Percentiles rank a stretch among this genome's conserved stretches.
phyloP scores from a whole-genome alignment of 768 basidiomycete species.

The Albatrellus ellisii region DNA sequence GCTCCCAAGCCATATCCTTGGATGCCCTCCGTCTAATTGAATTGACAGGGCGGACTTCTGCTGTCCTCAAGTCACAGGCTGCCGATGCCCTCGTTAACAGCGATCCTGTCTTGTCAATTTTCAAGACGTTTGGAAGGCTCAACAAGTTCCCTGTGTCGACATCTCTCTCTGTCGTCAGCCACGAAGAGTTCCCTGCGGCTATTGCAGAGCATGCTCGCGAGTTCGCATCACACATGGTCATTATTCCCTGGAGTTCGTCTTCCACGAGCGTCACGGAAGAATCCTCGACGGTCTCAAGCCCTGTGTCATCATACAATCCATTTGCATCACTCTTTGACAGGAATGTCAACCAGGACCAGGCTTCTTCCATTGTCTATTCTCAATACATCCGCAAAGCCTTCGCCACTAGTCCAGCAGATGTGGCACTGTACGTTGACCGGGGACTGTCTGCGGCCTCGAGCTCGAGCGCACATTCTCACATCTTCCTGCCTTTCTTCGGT shows the following conservation, averaged over 20 bases:
- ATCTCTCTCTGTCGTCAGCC: conserved; percentile 62
- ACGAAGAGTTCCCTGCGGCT: conserved; percentile 55
- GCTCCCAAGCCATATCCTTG: conserved; percentile 30
- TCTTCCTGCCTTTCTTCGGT: conserved; percentile 87
- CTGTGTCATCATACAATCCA: conserved; percentile 31
- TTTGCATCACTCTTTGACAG: conserved; percentile 71
- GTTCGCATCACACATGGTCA: conserved; percentile 53
- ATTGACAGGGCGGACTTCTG: conserved; percentile 77
- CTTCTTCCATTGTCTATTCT: conserved; percentile 50
- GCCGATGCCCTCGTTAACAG: conserved; percentile 54
- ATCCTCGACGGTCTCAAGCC: conserved; percentile 15
- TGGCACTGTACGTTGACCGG: conserved; percentile 79
- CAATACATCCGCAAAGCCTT: conserved; percentile 83
- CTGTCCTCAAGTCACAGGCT: conserved; percentile 71
- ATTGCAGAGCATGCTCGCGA: conserved; percentile 49
- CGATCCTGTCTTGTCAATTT: conserved; percentile 62
- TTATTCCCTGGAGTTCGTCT: conserved; percentile 69
- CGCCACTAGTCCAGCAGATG: conserved; percentile 53
- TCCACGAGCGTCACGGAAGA: conserved; percentile 17
- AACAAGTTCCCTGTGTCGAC: conserved; percentile 54
- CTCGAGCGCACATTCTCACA: conserved; percentile 31
- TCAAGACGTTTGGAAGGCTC: conserved; percentile 66
- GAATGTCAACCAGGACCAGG: conserved; percentile 32
- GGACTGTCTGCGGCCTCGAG: conserved; percentile 27
- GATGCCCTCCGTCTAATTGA: conserved; percentile 84